Conservation (phyloP, 345 rosid genomes). For the Hevea brasiliensis region DNA sequence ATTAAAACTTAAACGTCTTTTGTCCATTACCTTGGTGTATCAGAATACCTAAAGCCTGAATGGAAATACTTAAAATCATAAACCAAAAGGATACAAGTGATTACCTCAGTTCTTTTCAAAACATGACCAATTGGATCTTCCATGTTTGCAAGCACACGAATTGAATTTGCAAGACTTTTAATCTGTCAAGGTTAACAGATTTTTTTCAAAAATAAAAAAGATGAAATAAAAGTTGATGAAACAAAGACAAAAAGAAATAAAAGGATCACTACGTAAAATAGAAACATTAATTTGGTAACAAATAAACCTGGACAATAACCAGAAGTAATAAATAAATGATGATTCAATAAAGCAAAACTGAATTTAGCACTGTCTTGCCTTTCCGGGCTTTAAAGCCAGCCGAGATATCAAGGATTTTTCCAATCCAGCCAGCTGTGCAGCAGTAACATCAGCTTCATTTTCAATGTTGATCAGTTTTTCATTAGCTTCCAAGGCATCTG, state of each 20-base stretch:
- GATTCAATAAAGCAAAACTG: neutral
- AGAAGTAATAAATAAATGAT: constrained; percentile 11
- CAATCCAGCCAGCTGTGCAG: constrained; percentile 72
- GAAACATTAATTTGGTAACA: neutral
- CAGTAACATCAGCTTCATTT: constrained; percentile 82
- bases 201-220: constrained; percentile 12
- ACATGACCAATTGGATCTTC: constrained; percentile 88
- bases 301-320: constrained; percentile 1
- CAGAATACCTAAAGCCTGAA: constrained; percentile 5
- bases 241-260: neutral
- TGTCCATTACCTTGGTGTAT: neutral
- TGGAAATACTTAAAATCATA: neutral
- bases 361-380: constrained; percentile 44
- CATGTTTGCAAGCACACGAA: constrained; percentile 90
- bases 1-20: neutral
- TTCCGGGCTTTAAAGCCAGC: constrained; percentile 78
- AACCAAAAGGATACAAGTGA: neutral
- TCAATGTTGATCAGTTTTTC: constrained; percentile 57
- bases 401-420: constrained; percentile 79
- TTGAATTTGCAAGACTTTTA: constrained; percentile 65
- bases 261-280: neutral
- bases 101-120: constrained; percentile 88
- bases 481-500: constrained; percentile 82
- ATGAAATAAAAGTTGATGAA: neutral
- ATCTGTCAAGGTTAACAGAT: constrained; percentile 47